These are phyloP conservation scores for Isochrysis galbana DNA, from an alignment of 78 protist genomes.

Conservation along the genomic window DNA sequence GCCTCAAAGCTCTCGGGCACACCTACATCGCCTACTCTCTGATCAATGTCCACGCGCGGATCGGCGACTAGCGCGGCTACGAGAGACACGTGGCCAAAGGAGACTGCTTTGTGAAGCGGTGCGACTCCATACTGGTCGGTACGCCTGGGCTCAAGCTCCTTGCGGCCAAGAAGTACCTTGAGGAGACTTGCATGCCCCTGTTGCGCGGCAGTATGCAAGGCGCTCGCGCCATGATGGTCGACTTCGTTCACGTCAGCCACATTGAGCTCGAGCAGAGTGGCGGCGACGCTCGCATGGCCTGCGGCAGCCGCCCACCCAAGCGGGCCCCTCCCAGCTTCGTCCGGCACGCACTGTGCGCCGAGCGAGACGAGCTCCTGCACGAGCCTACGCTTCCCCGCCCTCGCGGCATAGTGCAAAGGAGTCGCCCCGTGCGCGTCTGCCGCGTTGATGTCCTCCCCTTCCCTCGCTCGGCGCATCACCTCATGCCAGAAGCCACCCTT, in stretches of 20 bases:
- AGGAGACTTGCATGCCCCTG: not conserved
- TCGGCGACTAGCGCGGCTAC: not conserved
- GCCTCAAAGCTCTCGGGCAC: not conserved
- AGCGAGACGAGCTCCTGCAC: not conserved
- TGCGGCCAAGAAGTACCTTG: not conserved
- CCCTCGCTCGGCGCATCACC: not conserved
- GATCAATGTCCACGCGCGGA: not conserved
- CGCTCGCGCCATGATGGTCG: not conserved
- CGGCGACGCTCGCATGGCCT: not conserved
- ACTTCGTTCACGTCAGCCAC: not conserved
- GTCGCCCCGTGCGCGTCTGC: not conserved
- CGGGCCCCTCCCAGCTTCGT: not conserved
- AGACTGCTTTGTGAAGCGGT: slow-evolving; percentile 14
- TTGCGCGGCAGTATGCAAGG: not conserved
- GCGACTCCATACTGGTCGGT: not conserved
- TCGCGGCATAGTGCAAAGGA: not conserved
- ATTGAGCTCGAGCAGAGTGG: not conserved
- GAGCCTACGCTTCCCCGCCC: not conserved
- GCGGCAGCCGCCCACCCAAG: not conserved
- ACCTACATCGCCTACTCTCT: not conserved
- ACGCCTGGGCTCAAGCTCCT: not conserved
- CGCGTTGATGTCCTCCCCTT: not conserved
- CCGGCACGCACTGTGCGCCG: not conserved
- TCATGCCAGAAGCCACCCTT: not conserved
- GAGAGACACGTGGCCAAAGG: not conserved